These are phyloP conservation scores for Labyrinthula sp. DNA, from an alignment of 352 stramenopile genomes.

Conservation along the genomic window DNA sequence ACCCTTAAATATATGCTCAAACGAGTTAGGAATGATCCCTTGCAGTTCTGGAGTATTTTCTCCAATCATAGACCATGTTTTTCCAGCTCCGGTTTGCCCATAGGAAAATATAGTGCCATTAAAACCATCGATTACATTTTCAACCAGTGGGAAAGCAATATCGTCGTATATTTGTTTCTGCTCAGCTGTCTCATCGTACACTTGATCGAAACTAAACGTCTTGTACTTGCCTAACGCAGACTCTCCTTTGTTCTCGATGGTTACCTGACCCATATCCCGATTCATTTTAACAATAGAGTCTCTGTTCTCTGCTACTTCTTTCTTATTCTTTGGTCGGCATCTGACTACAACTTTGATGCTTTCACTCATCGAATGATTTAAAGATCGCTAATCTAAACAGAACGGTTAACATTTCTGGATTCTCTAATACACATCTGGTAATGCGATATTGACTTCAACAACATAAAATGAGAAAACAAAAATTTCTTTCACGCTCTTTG, in stretches of 20 bases:
- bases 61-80: conserved; percentile 62
- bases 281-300: conserved; percentile 56
- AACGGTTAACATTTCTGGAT: too few relatives aligned
- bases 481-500: too few relatives aligned
- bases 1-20: conserved; percentile 68
- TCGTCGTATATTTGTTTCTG: conserved; percentile 35
- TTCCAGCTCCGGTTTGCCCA: conserved; percentile 56
- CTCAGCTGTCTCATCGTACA: conserved; percentile 59
- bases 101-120: conserved; percentile 74
- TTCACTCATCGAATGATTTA: conserved; percentile 19
- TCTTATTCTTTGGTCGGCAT: conserved; percentile 55
- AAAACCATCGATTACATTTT: conserved; percentile 66
- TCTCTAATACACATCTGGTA: too few relatives aligned
- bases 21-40: conserved; percentile 63
- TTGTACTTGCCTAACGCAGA: conserved; percentile 51
- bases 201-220: conserved; percentile 63
- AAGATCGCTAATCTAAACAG: conserved; percentile 3
- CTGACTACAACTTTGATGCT: conserved; percentile 59
- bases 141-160: conserved; percentile 41
- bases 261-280: conserved; percentile 42
- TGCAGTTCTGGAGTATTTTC: conserved; percentile 42
- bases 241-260: conserved; percentile 42
- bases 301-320: conserved; percentile 52
- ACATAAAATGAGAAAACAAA: too few relatives aligned
- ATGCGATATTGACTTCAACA: too few relatives aligned